phyloP scores from a whole-genome alignment of 2,329 filamentous ascomycete genomes.

The Amylocarpus encephaloides region DNA sequence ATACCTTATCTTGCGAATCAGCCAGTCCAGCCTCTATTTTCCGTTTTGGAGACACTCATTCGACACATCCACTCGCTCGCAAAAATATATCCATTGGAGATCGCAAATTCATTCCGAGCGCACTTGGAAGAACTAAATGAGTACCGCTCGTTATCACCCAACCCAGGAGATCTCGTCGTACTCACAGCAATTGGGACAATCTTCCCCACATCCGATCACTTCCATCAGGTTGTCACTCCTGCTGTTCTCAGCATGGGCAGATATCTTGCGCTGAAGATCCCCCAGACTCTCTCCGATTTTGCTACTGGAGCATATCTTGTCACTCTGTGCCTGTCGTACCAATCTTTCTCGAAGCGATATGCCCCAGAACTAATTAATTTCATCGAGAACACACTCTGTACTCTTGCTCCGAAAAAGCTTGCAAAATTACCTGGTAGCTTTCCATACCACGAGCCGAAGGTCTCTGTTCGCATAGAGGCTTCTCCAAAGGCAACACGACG shows the following conservation, averaged over 20 bases:
- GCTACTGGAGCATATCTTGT: constrained; percentile 72
- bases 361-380: constrained; percentile 85
- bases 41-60: constrained; percentile 69
- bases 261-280: constrained; percentile 73
- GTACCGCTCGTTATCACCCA: constrained; percentile 45
- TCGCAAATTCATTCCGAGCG: constrained; percentile 70
- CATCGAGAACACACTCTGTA: constrained; percentile 64
- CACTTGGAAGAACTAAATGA: constrained; percentile 55
- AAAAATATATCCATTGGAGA: constrained; percentile 73
- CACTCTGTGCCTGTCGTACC: constrained; percentile 75
- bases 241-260: constrained; percentile 78
- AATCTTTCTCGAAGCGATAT: constrained; percentile 76
- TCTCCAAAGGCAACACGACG: constrained; percentile 42
- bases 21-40: constrained; percentile 48
- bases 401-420: constrained; percentile 53
- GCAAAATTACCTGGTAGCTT: constrained; percentile 47
- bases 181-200: constrained; percentile 77
- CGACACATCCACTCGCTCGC: constrained; percentile 91
- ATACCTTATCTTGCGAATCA: constrained; percentile 44
- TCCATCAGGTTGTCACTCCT: constrained; percentile 90
- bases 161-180: constrained; percentile 69
- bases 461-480: constrained; percentile 44
- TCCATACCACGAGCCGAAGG: constrained; percentile 52
- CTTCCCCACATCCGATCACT: constrained; percentile 95
- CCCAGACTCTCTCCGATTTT: constrained; percentile 59